Conservation (phyloP, 805 yeast genomes). For the Jamesozyma jinghongensis region DNA sequence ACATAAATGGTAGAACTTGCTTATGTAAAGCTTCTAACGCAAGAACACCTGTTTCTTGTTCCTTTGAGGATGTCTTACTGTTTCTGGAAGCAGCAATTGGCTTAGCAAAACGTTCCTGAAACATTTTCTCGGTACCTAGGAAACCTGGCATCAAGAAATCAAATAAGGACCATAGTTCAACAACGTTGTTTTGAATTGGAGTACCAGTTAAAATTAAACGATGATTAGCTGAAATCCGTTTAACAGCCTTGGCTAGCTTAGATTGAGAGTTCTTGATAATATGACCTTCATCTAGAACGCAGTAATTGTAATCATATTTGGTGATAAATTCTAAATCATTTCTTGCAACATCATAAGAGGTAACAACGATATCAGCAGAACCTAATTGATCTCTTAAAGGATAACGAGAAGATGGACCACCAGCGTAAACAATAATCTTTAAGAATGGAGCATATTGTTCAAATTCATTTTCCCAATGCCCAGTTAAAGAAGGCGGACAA, state of each 20-base stretch:
- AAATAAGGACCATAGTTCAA: conserved; percentile 95
- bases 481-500: conserved; percentile 96
- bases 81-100: conserved; percentile 93
- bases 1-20: conserved; percentile 92
- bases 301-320: conserved; percentile 70
- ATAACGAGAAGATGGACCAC: conserved; percentile 71
- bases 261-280: conserved; percentile 88
- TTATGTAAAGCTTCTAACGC: conserved; percentile 94
- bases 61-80: conserved; percentile 79
- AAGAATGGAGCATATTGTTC: conserved; percentile 83
- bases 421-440: conserved; percentile 79
- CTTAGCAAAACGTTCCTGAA: conserved; percentile 93
- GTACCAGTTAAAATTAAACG: conserved; percentile 90
- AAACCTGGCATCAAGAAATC: conserved; percentile 99
- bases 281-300: conserved; percentile 97
- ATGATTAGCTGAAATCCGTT: conserved; percentile 75
- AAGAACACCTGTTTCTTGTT: conserved; percentile 93
- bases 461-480: conserved; percentile 98
- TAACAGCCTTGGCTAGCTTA: conserved; percentile 82
- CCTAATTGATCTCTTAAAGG: conserved; percentile 44
- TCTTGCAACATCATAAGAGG: conserved; percentile 93
- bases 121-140: conserved; percentile 86
- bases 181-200: conserved; percentile 94
- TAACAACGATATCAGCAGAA: conserved; percentile 74
- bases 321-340: conserved; percentile 69